These are phyloP conservation scores for Conidiobolus incongruus DNA, from an alignment of 371 early-diverging fungal genomes.

Conservation along the genomic window DNA sequence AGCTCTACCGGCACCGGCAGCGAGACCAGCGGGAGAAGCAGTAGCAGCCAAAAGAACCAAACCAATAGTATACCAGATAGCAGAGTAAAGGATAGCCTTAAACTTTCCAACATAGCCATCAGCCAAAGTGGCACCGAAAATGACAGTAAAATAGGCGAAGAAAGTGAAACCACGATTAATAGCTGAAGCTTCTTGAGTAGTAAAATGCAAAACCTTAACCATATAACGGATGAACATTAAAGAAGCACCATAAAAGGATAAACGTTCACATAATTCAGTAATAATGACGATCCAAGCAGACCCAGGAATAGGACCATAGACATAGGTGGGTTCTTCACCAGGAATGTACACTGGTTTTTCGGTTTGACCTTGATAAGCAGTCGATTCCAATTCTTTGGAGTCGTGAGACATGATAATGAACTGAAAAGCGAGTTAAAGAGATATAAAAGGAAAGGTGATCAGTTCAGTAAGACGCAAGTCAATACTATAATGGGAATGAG, in stretches of 20 bases:
- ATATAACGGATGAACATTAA: conserved; percentile 44
- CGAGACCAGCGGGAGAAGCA: conserved; percentile 20
- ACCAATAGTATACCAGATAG: conserved; percentile 38
- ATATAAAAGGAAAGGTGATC: no score
- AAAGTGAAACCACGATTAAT: conserved; percentile 53
- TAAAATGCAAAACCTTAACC: conserved; percentile 16
- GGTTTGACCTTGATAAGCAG: no score
- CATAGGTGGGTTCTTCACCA: conserved; percentile 18
- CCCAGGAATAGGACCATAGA: conserved; percentile 16
- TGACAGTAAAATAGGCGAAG: conserved; percentile 55
- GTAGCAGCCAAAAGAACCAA: conserved; percentile 35
- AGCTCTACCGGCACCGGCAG: conserved; percentile 28
- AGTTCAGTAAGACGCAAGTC: no score
- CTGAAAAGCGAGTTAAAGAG: no score
- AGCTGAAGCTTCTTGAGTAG: conserved; percentile 34
- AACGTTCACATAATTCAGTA: no score
- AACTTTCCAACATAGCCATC: conserved; percentile 67
- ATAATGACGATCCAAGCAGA: conserved; percentile 28
- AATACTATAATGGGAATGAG: no score
- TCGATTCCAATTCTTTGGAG: no score
- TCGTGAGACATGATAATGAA: no score
- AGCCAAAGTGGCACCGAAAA: conserved; percentile 56
- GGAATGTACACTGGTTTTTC: conserved; percentile 7
- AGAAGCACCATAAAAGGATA: conserved; percentile 46
- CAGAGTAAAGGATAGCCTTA: conserved; percentile 45